Base-by-base conservation (phyloP, 1,139 yeast species). In the Arxiozyma bovina region DNA sequence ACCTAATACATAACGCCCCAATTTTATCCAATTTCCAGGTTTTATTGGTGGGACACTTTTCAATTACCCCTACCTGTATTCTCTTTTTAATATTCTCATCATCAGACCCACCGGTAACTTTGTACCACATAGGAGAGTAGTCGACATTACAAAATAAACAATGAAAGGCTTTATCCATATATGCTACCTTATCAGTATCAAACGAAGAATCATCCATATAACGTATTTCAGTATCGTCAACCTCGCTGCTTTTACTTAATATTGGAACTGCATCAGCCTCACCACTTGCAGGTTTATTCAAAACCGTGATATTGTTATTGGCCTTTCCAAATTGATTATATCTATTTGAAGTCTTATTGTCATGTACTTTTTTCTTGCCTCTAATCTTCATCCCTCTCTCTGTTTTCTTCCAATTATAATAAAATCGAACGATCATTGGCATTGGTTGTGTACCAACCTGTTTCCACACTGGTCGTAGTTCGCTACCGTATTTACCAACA, bases 351-450 rank as follows among this genome's bases (percentile, higher is more conserved):
- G 4, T 12, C 40, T 34, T 12, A n/a, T 41, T 22, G 5, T 23
- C 22, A 4, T 22, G 15, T 43, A 23, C 11, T 9, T 42, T 42
- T 7, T 34, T 50, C 22, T 84, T 84, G 42, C 89, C 96, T 96
- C 97, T 89, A 18, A 67, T 61, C 7, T 54, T 52, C 45, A 60
- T 81, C 0, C 98, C 98, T 54, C 77, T 77, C 38, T 78, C 74
- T 0, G 96, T 84, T 68, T 91, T 91, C 69, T 91, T 91, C 98
- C 98, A 91, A 52, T 87, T 73, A 64, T 91, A 91, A 65, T 88
- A 91, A 66, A 78, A 91, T 53, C 96, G 72, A 0, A 91, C 97
- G 58, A 90, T 77, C 82, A 85, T 87, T 0, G 91, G 78, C 53
- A 82, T 74, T 0, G 88, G 75, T 61, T 87, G 94, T 0, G 90